phyloP scores from a whole-genome alignment of 2,329 filamentous ascomycete species.

The Pseudophaeomoniella oleicola region DNA sequence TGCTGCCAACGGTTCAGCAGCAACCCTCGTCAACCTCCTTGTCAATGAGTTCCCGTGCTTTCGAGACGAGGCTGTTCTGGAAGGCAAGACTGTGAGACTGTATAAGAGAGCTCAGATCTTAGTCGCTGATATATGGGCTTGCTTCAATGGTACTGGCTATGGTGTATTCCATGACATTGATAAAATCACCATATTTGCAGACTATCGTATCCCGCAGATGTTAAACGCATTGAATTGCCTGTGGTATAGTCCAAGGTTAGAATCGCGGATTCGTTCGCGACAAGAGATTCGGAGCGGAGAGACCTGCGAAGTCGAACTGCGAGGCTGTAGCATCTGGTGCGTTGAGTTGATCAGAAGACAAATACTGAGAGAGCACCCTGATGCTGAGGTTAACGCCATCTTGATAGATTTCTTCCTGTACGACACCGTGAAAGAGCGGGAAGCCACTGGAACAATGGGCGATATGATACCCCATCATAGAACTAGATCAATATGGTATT shows the following conservation, averaged over 20 bases:
- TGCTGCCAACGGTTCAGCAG: slow-evolving; percentile 64
- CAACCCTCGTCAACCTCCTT: slow-evolving; percentile 71
- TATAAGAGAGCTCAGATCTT: slow-evolving; percentile 94
- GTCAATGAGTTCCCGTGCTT: slow-evolving; percentile 75
- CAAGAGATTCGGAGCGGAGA: slow-evolving; percentile 56
- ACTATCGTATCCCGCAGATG: slow-evolving; percentile 93
- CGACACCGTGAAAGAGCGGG: slow-evolving; percentile 72
- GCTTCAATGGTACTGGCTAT: slow-evolving; percentile 67
- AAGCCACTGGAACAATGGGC: slow-evolving; percentile 20
- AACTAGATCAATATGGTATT: slow-evolving; percentile 13
- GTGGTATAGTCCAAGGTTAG: slow-evolving; percentile 67
- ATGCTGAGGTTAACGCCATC: slow-evolving; percentile 57
- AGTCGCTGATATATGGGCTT: slow-evolving; percentile 92
- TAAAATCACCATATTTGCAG: slow-evolving; percentile 89
- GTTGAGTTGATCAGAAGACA: slow-evolving; percentile 77
- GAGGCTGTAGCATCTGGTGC: slow-evolving; percentile 92
- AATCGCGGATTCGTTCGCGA: slow-evolving; percentile 51
- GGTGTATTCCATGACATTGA: slow-evolving; percentile 82
- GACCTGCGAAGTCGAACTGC: slow-evolving; percentile 71
- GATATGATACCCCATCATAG: slow-evolving; percentile 26
- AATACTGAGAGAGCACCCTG: slow-evolving; percentile 57
- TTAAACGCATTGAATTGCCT: slow-evolving; percentile 70
- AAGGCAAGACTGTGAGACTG: slow-evolving; percentile 62
- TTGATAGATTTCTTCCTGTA: slow-evolving; percentile 97
- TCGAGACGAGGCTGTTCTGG: slow-evolving; percentile 63